These are phyloP conservation scores for Rhodosporidiobolus sp. DNA, from an alignment of 768 basidiomycete species.

Conservation along the genomic window DNA sequence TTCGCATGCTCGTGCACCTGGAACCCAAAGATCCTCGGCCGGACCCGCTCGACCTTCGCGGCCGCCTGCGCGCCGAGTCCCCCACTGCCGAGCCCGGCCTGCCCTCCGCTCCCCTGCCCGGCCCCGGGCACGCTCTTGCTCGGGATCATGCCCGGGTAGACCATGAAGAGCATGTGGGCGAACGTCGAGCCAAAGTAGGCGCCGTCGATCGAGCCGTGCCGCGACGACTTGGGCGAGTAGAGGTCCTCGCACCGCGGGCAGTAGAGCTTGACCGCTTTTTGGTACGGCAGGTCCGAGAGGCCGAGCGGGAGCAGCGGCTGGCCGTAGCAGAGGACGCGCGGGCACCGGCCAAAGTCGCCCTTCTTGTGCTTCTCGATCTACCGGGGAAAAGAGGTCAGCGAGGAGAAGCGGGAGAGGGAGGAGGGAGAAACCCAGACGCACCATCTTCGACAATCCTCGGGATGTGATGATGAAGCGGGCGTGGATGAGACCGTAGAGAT, in stretches of 20 bases:
- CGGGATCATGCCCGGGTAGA: constrained; percentile 89
- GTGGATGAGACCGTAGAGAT: constrained; percentile 93
- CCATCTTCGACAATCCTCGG: constrained; percentile 92
- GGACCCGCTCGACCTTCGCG: constrained; percentile 83
- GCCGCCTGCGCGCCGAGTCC: constrained; percentile 56
- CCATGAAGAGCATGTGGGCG: constrained; percentile 93
- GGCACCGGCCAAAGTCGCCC: constrained; percentile 96
- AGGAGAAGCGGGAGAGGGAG: background rate
- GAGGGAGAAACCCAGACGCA: constrained; percentile 48
- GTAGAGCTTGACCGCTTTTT: constrained; percentile 97
- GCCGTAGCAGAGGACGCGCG: constrained; percentile 88
- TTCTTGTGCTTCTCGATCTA: constrained; percentile 93
- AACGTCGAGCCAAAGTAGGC: constrained; percentile 99
- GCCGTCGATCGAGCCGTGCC: constrained; percentile 96
- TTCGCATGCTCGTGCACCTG: constrained; percentile 90
- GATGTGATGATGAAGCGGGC: constrained; percentile 96
- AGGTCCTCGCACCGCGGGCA: constrained; percentile 98
- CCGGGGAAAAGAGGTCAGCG: background rate
- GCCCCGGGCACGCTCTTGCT: constrained; percentile 59
- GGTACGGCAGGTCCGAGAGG: constrained; percentile 93
- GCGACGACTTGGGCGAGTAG: constrained; percentile 93
- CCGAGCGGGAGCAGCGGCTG: constrained; percentile 96
- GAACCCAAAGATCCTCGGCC: constrained; percentile 95
- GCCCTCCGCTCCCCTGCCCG: constrained; percentile 45
- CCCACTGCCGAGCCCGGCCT: constrained; percentile 25